Percentiles rank a stretch among this genome's conserved stretches.
phyloP scores from a whole-genome alignment of 345 rosid species.

The Kernera saxatilis region DNA sequence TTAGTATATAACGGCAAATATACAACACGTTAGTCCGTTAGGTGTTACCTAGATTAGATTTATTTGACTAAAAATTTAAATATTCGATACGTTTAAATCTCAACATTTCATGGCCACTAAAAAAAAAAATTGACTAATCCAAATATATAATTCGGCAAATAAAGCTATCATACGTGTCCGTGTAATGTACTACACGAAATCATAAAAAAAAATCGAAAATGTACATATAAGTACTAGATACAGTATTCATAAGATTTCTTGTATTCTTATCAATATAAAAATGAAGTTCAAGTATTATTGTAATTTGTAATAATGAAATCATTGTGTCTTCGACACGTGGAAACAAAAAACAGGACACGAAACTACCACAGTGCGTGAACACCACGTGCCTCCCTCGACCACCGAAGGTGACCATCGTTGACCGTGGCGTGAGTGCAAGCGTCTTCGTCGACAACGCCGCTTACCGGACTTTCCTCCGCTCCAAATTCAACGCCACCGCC shows the following conservation, averaged over 20 bases:
- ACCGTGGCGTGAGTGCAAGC: constrained; percentile 51
- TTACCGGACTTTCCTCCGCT: constrained; percentile 44
- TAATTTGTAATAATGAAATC: neutral
- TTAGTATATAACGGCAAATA: neutral
- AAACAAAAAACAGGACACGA: constrained; percentile 33
- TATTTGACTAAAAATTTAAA: neutral
- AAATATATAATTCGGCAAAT: neutral
- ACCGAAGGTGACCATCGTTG: constrained; percentile 44
- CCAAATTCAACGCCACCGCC: constrained; percentile 58
- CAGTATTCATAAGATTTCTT: neutral
- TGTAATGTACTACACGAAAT: neutral
- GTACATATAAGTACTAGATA: neutral
- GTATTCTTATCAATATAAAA: neutral
- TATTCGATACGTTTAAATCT: neutral
- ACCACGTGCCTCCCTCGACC: constrained; percentile 59
- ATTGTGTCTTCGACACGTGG: neutral
- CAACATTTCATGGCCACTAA: neutral
- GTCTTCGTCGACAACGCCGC: constrained; percentile 58
- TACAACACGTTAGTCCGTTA: neutral
- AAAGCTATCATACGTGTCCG: neutral
- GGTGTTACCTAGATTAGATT: neutral
- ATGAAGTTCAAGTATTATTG: neutral
- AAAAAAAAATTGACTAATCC: neutral
- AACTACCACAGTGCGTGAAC: constrained; percentile 48
- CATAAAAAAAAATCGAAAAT: neutral